A percentile compares a stretch with the other conserved stretches of the same genome.
Evolutionary conservation across 306 rosid genomes (phyloP).

Genomic region (Vachellia collinsii): DNA sequence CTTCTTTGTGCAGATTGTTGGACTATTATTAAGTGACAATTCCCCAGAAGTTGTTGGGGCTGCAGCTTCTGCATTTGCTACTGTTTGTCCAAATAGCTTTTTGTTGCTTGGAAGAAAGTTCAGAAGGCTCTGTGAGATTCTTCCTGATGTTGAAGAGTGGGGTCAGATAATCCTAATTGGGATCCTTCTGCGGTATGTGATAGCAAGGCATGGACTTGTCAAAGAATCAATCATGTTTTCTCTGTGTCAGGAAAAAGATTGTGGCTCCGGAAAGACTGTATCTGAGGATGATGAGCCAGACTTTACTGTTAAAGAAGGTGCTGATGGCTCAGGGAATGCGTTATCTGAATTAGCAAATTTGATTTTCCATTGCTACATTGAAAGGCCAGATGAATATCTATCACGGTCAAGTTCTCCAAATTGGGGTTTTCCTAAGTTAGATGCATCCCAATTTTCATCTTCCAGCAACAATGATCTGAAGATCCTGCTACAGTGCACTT

Average conservation of each 20-base stretch:
- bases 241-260: conserved; percentile 44
- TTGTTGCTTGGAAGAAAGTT: conserved; percentile 72
- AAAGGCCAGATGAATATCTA: conserved; percentile 91
- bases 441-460: conserved; percentile 61
- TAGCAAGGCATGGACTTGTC: conserved; percentile 86
- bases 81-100: conserved; percentile 88
- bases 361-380: conserved; percentile 80
- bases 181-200: conserved; percentile 79
- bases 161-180: conserved; percentile 89
- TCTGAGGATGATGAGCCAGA: conserved; percentile 48
- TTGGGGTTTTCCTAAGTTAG: conserved; percentile 53
- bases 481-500: conserved; percentile 87
- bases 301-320: conserved; percentile 48
- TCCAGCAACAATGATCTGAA: conserved; percentile 68
- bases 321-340: conserved; percentile 37
- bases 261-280: not conserved
- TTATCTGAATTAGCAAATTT: conserved; percentile 56
- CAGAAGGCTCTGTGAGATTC: conserved; percentile 78
- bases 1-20: conserved; percentile 68
- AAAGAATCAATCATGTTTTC: conserved; percentile 80
- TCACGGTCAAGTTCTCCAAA: conserved; percentile 68
- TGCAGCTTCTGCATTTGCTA: conserved; percentile 92
- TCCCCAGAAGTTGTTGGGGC: conserved; percentile 97
- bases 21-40: conserved; percentile 71
- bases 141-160: conserved; percentile 98